Evolutionary conservation across 257 asterid species (phyloP).

Genomic region (Gentiana straminea): DNA sequence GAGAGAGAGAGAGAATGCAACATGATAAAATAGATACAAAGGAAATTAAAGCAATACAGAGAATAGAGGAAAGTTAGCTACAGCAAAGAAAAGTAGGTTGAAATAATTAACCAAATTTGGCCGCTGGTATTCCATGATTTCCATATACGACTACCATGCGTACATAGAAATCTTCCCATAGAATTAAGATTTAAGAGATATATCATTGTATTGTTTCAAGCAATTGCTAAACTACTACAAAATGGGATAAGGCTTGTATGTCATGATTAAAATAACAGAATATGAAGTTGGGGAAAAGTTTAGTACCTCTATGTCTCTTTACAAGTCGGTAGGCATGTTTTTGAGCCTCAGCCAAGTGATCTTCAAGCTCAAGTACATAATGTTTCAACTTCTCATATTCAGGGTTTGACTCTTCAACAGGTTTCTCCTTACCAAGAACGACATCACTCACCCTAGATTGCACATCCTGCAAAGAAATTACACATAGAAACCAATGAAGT

Average conservation of each 20-base stretch:
- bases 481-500: slow-evolving; percentile 3
- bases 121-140: not conserved
- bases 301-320: slow-evolving; percentile 84
- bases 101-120: not conserved
- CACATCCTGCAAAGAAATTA: slow-evolving; percentile 51
- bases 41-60: too few relatives aligned
- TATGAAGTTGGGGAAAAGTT: not conserved
- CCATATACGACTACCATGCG: too few relatives aligned
- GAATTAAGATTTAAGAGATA: too few relatives aligned
- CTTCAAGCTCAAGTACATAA: slow-evolving; percentile 89
- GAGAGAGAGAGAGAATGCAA: not conserved
- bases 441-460: slow-evolving; percentile 94
- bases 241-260: too few relatives aligned
- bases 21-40: too few relatives aligned
- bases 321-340: slow-evolving; percentile 96
- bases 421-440: slow-evolving; percentile 96
- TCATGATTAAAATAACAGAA: too few relatives aligned
- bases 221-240: too few relatives aligned
- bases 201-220: too few relatives aligned
- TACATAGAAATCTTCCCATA: too few relatives aligned
- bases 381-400: slow-evolving; percentile 85
- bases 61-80: too few relatives aligned
- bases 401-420: slow-evolving; percentile 85
- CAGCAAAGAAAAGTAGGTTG: not conserved
- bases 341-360: slow-evolving; percentile 94